Base-by-base conservation (phyloP, 2,329 filamentous ascomycete genomes). In the Xylariaceae sp. region DNA sequence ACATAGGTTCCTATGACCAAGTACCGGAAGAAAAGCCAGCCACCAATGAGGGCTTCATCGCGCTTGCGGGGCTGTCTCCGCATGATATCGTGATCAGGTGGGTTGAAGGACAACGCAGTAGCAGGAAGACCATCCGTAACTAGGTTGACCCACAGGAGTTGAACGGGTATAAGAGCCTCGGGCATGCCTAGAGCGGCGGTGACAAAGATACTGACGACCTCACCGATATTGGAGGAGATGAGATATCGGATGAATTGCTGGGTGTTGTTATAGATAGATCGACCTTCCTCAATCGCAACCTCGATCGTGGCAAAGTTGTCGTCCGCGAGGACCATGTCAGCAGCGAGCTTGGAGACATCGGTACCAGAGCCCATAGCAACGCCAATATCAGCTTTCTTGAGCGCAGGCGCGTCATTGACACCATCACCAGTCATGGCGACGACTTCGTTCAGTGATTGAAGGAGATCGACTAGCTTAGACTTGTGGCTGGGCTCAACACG, bases 261-360 rank as follows among this genome's bases (percentile, higher is more conserved):
- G 6, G 94, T 99, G 80, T 99, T 99, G 86, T 94, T 97, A 82
- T 97, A 99, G 74, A 99, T 99, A 58, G 92, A 92, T 57, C 94
- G 88, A 48, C 94, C 94, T 74, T 99, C 94, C 71, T 99, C 94
- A 58, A 99, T 92, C 45, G 94, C 94, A 50, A 90, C 80, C 70
- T 96, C 90, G 62, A 99, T 99, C 3, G 94, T 99, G 56, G 94
- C 94, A 71, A 99, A 99, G 79, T 99, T 99, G 75, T 97, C 91
- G 74, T 99, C 95, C 22, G 92, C 90, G 47, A 99, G 86, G 47
- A 99, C 93, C 94, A 99, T 99, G 70, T 99, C 94, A 53, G 95
- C 90, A 31, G 94, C 94, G 60, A 99, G 78, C 76, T 96, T 97
- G 54, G 94, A 90, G 31, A 99, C 94, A 69, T 99, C 94, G 22